Percentiles rank a stretch among this genome's conserved stretches.
Conservation (phyloP, 257 asterid species). For the Gardenia jasminoides region DNA sequence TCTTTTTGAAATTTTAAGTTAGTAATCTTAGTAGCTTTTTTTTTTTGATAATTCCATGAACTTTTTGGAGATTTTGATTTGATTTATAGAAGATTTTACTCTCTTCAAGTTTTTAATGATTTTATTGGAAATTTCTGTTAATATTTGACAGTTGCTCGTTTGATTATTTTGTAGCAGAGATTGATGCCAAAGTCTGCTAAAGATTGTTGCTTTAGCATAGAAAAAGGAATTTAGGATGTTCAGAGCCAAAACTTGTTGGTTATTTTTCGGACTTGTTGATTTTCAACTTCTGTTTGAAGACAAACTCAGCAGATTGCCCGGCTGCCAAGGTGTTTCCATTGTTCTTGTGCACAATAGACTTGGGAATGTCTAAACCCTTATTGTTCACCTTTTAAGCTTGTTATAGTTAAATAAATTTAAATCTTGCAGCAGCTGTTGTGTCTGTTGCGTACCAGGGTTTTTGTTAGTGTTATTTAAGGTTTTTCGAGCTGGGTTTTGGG, state of each 20-base stretch:
- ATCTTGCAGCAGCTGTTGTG: not conserved
- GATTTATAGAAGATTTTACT: not conserved
- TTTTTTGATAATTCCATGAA: slow-evolving; percentile 4
- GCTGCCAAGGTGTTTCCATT: slow-evolving; percentile 10
- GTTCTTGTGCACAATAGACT: slow-evolving; percentile 12
- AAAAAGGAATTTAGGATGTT: slow-evolving; percentile 26
- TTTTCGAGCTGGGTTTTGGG: slow-evolving; percentile 15
- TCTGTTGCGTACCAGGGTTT: slow-evolving; percentile 5
- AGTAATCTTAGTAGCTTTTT: not conserved
- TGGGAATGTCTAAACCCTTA: slow-evolving; percentile 20
- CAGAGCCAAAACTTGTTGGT: slow-evolving; percentile 19
- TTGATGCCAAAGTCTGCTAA: slow-evolving; percentile 21
- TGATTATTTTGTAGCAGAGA: slow-evolving; percentile 16
- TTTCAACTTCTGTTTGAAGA: slow-evolving; percentile 11
- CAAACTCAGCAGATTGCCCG: slow-evolving; percentile 1
- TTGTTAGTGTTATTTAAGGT: not conserved
- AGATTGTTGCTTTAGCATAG: slow-evolving; percentile 19
- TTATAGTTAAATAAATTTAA: not conserved
- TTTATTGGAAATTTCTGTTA: not conserved
- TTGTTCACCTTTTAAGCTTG: not conserved
- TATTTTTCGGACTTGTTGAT: slow-evolving; percentile 15
- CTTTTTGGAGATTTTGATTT: not conserved
- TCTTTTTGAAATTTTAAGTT: not conserved
- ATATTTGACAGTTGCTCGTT: not conserved
- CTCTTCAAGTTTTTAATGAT: not conserved